These are phyloP conservation scores for Arachis hypogaea DNA, from an alignment of 306 rosid genomes.

Conservation along the genomic window DNA sequence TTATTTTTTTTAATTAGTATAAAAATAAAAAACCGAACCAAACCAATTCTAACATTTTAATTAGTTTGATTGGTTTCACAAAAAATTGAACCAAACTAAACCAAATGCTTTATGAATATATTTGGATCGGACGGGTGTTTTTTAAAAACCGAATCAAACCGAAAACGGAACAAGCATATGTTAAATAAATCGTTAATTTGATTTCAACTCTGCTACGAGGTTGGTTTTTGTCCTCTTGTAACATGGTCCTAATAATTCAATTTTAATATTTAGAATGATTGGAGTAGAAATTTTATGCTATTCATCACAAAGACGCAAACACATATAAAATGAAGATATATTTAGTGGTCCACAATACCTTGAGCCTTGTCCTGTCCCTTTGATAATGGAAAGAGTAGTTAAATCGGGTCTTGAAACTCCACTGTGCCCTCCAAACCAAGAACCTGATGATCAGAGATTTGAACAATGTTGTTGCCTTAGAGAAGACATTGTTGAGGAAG, in stretches of 20 bases:
- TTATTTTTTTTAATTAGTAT: too few relatives aligned
- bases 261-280: slow-evolving; percentile 24
- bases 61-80: too few relatives aligned
- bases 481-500: slow-evolving; percentile 50
- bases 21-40: too few relatives aligned
- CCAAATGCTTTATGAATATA: too few relatives aligned
- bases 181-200: background rate
- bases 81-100: too few relatives aligned
- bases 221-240: slow-evolving; percentile 8
- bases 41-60: too few relatives aligned
- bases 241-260: background rate
- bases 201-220: background rate
- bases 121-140: too few relatives aligned
- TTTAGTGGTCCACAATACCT: slow-evolving; percentile 22
- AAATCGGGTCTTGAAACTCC: slow-evolving; percentile 36
- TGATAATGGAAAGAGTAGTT: slow-evolving; percentile 42
- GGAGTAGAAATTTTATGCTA: background rate
- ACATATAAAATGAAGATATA: background rate
- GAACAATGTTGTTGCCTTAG: slow-evolving; percentile 21
- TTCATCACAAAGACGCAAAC: slow-evolving; percentile 3
- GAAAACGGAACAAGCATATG: too few relatives aligned
- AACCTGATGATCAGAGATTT: background rate
- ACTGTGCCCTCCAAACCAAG: slow-evolving; percentile 31
- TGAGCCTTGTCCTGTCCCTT: background rate
- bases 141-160: too few relatives aligned